Base-by-base conservation (phyloP, 352 stramenopile species). In the Phytophthora litchii region DNA sequence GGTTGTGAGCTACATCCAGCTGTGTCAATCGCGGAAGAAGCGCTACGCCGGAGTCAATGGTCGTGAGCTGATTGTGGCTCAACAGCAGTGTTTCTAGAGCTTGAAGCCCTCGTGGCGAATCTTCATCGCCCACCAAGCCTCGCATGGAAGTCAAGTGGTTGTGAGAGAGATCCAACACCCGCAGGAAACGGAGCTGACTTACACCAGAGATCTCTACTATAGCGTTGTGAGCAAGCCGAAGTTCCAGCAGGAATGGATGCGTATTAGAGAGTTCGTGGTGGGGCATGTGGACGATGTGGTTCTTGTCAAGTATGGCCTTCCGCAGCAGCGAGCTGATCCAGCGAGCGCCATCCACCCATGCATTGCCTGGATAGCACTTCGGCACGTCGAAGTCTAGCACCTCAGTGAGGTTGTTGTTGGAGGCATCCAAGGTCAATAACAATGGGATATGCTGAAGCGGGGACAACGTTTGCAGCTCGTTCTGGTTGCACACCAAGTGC, bases 281-380 rank as follows among this genome's bases (percentile, higher is more conserved):
- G 14, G 76, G 81, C 43, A 91, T 84, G 13, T 44, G 60, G 13
- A 62, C 54, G 43, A 93, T 88, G 11, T 25, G 54, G 41, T 93
- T 93, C 25, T 60, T 64, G 20, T 72, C 69, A 12, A 91, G 56
- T 9, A 74, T 70, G 13, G 78, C 81, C 34, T 72, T 70, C 11
- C 78, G 81, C 35, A 93, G 19, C 43, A 90, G 54, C 19, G 84
- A 91, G 0, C 84, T 81, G 45, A 90, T 82, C 74, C 80, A 88
- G 14, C 74, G 55, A 38, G 49, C 63, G 9, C 83, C 83, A 32
- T 72, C 68, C n/a, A 76, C 69, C 80, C 79, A 92, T 4, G 79
- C 80, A 32, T 76, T 74, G 29, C 56, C 43, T 1, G 47, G 58
- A n/a, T 70, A 82, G 43, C 84, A 93, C 27, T 74, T 69, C 4